Percentiles rank a stretch among this genome's conserved stretches.
Evolutionary conservation across 192 early-diverging fungal species (phyloP).

Genomic region (Rhizoclosmatium sp.): DNA sequence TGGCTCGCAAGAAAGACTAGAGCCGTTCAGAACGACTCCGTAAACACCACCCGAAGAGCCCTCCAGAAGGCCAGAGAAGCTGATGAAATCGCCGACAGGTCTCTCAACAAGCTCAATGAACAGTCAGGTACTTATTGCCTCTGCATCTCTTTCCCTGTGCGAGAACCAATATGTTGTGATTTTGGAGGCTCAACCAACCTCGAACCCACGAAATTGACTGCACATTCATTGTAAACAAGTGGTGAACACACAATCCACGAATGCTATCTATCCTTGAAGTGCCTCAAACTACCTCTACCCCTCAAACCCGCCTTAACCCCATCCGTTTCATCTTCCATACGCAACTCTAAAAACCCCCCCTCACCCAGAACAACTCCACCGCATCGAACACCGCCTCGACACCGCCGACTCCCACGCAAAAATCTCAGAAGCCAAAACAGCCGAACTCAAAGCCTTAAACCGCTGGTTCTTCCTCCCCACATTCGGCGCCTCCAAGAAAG

Average conservation of each 20-base stretch:
- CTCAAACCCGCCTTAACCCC: too few species aligned
- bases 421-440: conserved; percentile 54
- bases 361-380: conserved; percentile 55
- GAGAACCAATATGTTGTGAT: too few species aligned
- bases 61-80: conserved; percentile 50
- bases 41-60: conserved; percentile 55
- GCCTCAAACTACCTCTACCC: too few species aligned
- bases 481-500: conserved; percentile 59
- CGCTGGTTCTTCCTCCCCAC: conserved; percentile 59
- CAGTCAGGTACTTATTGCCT: conserved; percentile 48
- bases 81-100: conserved; percentile 41
- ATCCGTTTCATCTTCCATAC: too few species aligned
- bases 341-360: too few species aligned
- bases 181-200: too few species aligned
- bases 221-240: too few species aligned
- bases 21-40: conserved; percentile 56
- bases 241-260: too few species aligned
- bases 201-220: too few species aligned
- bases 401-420: conserved; percentile 50
- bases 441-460: conserved; percentile 61
- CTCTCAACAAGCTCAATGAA: conserved; percentile 46
- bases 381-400: conserved; percentile 51
- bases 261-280: too few species aligned
- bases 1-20: conserved; percentile 53
- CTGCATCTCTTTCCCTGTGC: background rate